Evolutionary conservation across 1,284 basidiomycete species (phyloP).

Genomic region (Tilletiopsis washingtonensis): DNA sequence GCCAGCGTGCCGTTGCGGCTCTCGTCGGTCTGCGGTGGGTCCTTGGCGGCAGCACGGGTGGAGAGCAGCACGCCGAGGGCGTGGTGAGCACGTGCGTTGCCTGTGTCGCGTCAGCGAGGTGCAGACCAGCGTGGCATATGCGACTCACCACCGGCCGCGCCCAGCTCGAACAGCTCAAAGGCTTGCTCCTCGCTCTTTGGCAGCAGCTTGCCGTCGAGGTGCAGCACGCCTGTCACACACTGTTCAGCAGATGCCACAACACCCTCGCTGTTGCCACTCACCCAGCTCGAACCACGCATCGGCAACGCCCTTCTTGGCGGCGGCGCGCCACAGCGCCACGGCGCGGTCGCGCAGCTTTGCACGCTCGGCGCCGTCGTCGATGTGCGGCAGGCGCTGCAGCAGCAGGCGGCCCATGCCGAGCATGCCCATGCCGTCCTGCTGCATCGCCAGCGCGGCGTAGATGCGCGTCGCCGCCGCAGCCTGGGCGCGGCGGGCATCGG

Average conservation of each 20-base stretch:
- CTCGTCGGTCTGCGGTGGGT: background rate
- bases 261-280: too few relatives aligned
- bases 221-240: too few relatives aligned
- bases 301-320: constrained; percentile 6
- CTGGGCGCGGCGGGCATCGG: background rate
- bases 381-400: background rate
- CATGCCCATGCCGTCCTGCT: constrained; percentile 9
- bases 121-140: background rate
- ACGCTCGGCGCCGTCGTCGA: constrained; percentile 2
- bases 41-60: constrained; percentile 1
- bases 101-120: background rate
- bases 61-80: constrained; percentile 7
- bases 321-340: constrained; percentile 2
- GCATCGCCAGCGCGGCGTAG: constrained; percentile 9
- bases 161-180: background rate
- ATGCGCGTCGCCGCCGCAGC: constrained; percentile 6
- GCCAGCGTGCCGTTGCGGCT: constrained; percentile 1
- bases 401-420: constrained; percentile 7
- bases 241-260: too few relatives aligned
- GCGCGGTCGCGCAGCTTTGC: constrained; percentile 1
- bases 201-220: constrained; percentile 2
- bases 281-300: constrained; percentile 13
- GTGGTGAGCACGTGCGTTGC: constrained; percentile 9
- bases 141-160: background rate
- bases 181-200: constrained; percentile 1